Evolutionary conservation across 352 stramenopile species (phyloP).

Genomic region (Bremia lactucae): DNA sequence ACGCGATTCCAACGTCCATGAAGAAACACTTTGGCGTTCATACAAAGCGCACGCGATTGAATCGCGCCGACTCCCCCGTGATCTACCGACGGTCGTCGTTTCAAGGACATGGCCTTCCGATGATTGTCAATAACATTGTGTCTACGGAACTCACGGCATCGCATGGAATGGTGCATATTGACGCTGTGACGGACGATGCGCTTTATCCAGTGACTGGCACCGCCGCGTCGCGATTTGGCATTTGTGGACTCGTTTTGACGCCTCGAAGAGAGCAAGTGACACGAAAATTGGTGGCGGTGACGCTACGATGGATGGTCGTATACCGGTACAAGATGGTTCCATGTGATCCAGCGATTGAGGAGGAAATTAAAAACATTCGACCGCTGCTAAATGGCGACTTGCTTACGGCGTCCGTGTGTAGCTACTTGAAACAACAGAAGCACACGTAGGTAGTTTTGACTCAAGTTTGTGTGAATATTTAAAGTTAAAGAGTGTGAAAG

Average conservation of each 20-base stretch:
- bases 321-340: conserved; percentile 29
- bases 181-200: conserved; percentile 23
- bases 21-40: conserved; percentile 26
- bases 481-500: conserved; percentile 1
- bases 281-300: conserved; percentile 10
- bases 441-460: too few species aligned
- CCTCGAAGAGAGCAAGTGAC: conserved; percentile 14
- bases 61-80: conserved; percentile 9
- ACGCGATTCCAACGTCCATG: conserved; percentile 21
- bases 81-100: conserved; percentile 26
- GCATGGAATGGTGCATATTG: conserved; percentile 26
- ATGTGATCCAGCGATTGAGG: conserved; percentile 14
- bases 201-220: conserved; percentile 10
- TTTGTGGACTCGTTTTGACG: conserved; percentile 20
- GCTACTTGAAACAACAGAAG: conserved; percentile 23
- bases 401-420: conserved; percentile 23
- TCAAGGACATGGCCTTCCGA: conserved; percentile 6
- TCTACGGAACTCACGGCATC: conserved; percentile 18
- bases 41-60: conserved; percentile 13
- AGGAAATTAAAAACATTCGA: conserved; percentile 20
- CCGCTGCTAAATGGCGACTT: conserved; percentile 37
- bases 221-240: conserved; percentile 15
- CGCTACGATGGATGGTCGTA: conserved; percentile 19
- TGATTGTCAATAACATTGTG: conserved; percentile 22
- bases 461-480: background rate